Conservation (phyloP, 768 basidiomycete species). For the button mushroom (Agaricus bisporus) region DNA sequence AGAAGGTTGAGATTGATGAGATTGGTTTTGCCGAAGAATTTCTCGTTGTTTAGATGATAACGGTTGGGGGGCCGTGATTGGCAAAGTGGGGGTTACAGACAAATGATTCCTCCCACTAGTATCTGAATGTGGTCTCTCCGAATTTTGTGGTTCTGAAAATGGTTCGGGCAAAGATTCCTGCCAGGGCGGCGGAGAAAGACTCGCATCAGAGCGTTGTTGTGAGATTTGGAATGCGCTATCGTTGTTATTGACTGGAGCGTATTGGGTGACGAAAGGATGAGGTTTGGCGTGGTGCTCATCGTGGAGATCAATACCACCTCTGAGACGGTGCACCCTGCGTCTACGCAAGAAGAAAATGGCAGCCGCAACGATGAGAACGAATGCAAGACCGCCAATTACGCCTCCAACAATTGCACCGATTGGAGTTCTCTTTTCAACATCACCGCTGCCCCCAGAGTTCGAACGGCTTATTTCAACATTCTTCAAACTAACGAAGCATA, state of each 20-base stretch:
- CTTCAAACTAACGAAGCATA: background rate
- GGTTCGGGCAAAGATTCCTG: background rate
- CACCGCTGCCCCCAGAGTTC: background rate
- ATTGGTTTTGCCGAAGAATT: background rate
- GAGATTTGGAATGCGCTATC: no score
- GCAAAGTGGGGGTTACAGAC: background rate
- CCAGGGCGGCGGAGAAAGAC: background rate
- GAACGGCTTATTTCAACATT: background rate
- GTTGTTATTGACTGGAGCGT: background rate
- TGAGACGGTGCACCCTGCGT: background rate
- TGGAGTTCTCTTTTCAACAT: background rate
- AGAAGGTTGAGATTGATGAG: background rate
- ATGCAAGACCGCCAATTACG: slow-evolving; percentile 11
- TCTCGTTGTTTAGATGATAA: background rate
- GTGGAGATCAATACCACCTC: background rate
- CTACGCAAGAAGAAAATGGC: slow-evolving; percentile 4
- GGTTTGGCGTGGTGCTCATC: background rate
- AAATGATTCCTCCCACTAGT: background rate
- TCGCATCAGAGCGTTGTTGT: background rate
- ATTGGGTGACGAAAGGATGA: background rate
- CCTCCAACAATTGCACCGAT: slow-evolving; percentile 12
- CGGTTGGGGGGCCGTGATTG: background rate
- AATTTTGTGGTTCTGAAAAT: background rate
- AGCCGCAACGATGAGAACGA: background rate
- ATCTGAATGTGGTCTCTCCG: background rate